Percentiles rank a stretch among this genome's conserved stretches.
These are phyloP conservation scores for Fraxinus xanthoxyloides DNA, from an alignment of 305 asterid species.

Conservation along the genomic window DNA sequence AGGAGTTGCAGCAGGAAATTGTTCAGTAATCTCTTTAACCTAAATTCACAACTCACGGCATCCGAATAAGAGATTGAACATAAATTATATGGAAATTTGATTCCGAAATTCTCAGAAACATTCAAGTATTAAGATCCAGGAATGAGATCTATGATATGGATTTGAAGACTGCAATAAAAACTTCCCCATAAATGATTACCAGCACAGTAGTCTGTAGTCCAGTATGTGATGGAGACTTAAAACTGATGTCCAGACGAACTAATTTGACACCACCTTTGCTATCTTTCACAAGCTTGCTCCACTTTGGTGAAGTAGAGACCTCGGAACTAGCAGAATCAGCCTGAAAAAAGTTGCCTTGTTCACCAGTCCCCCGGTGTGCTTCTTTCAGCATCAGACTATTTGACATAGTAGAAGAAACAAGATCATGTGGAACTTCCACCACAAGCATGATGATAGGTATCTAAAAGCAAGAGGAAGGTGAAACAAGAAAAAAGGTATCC, in stretches of 20 bases:
- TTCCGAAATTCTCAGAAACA: slow-evolving; percentile 13
- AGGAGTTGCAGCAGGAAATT: slow-evolving; percentile 90
- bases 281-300: slow-evolving; percentile 44
- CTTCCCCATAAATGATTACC: slow-evolving; percentile 47
- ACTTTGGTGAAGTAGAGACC: slow-evolving; percentile 39
- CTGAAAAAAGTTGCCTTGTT: slow-evolving; percentile 47
- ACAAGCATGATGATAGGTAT: slow-evolving; percentile 98
- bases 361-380: slow-evolving; percentile 43
- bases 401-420: slow-evolving; percentile 52
- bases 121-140: slow-evolving; percentile 12
- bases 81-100: neutral
- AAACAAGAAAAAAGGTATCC: neutral
- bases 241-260: slow-evolving; percentile 95
- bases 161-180: slow-evolving; percentile 11
- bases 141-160: slow-evolving; percentile 17
- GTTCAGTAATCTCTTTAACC: slow-evolving; percentile 95
- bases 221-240: slow-evolving; percentile 92
- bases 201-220: slow-evolving; percentile 97
- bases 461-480: slow-evolving; percentile 43
- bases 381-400: slow-evolving; percentile 52
- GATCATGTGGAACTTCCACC: slow-evolving; percentile 93
- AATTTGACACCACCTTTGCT: slow-evolving; percentile 60
- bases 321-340: slow-evolving; percentile 48
- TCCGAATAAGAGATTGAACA: slow-evolving; percentile 18
- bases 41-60: slow-evolving; percentile 30